A percentile compares a stretch with the other conserved stretches of the same genome.
phyloP scores from a whole-genome alignment of 495 filamentous ascomycete species.

The Acidiella bohemica region DNA sequence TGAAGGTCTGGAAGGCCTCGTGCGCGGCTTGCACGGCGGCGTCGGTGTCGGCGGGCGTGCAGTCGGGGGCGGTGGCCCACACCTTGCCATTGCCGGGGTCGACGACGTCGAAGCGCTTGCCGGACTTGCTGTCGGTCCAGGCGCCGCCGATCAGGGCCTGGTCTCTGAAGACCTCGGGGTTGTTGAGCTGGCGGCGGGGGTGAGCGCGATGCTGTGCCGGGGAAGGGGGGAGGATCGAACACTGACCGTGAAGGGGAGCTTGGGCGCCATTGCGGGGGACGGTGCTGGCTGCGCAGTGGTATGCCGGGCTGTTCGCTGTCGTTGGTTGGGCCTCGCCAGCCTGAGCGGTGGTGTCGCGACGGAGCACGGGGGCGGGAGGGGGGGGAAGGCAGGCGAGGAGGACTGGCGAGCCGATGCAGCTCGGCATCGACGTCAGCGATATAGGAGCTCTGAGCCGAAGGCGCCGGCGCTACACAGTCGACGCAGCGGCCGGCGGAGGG shows the following conservation, averaged over 20 bases:
- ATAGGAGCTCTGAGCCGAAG: slow-evolving; percentile 5
- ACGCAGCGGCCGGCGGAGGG: background rate
- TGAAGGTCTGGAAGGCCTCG: slow-evolving; percentile 47
- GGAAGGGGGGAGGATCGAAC: too few species aligned
- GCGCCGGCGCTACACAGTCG: too few species aligned
- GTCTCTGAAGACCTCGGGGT: slow-evolving; percentile 43
- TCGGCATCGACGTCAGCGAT: slow-evolving; percentile 1
- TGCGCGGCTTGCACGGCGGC: slow-evolving; percentile 45
- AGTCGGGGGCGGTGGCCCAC: slow-evolving; percentile 52
- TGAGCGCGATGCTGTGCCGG: too few species aligned
- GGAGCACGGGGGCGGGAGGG: background rate
- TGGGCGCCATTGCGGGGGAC: slow-evolving; percentile 11
- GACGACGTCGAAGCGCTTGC: slow-evolving; percentile 52
- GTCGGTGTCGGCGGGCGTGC: slow-evolving; percentile 47
- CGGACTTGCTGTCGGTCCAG: slow-evolving; percentile 50
- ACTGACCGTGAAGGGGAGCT: slow-evolving; percentile 19
- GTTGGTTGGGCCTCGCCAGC: slow-evolving; percentile 2
- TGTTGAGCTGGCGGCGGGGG: slow-evolving; percentile 47
- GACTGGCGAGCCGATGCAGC: background rate
- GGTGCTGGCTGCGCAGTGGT: background rate
- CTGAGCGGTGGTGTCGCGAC: background rate
- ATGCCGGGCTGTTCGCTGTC: background rate
- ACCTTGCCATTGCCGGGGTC: slow-evolving; percentile 53
- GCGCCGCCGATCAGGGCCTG: slow-evolving; percentile 47
- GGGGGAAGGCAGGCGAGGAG: background rate